Evolutionary conservation across 1,139 yeast genomes (phyloP).

Genomic region (Petasospora rhodanensis): DNA sequence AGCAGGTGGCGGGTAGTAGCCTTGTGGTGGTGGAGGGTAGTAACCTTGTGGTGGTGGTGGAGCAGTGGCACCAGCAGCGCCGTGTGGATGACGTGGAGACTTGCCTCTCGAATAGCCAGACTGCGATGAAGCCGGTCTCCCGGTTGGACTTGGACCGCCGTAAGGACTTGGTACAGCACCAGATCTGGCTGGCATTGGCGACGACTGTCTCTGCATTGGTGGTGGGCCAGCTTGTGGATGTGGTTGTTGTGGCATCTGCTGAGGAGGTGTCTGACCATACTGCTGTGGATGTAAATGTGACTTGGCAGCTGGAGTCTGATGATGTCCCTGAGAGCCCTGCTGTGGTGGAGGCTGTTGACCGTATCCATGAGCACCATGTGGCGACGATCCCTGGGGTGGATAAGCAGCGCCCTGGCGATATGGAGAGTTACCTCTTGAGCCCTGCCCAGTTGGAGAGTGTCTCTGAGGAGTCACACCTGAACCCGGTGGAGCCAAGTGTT

Average conservation of each 20-base stretch:
- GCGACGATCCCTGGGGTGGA: slow-evolving; percentile 7
- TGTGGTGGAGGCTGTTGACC: slow-evolving; percentile 7
- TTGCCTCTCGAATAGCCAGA: too few relatives aligned
- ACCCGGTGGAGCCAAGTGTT: slow-evolving; percentile 6
- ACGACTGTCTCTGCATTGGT: slow-evolving; percentile 2
- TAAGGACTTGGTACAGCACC: slow-evolving; percentile 10
- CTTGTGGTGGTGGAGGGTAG: slow-evolving; percentile 5
- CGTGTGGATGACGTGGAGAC: too few relatives aligned
- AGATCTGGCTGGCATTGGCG: slow-evolving; percentile 5
- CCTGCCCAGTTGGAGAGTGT: slow-evolving; percentile 5
- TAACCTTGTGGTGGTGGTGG: slow-evolving; percentile 9
- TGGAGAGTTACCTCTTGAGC: slow-evolving; percentile 16
- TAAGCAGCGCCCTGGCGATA: slow-evolving; percentile 6
- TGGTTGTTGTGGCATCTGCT: too few relatives aligned
- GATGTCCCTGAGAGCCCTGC: not conserved
- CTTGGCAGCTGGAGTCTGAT: too few relatives aligned
- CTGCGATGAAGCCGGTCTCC: slow-evolving; percentile 6
- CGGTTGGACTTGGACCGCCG: slow-evolving; percentile 10
- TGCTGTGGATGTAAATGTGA: not conserved
- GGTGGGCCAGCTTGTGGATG: not conserved
- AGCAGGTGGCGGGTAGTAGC: slow-evolving; percentile 7
- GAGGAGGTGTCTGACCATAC: too few relatives aligned
- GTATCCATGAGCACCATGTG: too few relatives aligned
- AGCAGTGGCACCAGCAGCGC: slow-evolving; percentile 8
- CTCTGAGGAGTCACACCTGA: slow-evolving; percentile 4